Base-by-base conservation (phyloP, 306 rosid genomes). In the Rosa rugosa region DNA sequence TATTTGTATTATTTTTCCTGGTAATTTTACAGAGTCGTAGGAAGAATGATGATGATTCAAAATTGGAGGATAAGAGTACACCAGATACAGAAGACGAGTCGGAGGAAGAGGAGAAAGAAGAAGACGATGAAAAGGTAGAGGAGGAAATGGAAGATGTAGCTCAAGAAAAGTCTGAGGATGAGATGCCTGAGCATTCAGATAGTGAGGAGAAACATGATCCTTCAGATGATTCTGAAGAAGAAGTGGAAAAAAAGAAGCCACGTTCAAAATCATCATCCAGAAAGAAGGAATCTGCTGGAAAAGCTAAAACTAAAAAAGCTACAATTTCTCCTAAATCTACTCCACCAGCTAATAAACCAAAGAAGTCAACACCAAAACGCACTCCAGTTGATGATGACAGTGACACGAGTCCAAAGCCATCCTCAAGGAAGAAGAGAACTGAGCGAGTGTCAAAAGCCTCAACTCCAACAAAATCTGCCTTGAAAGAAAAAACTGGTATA, bases 401-500 rank as follows among this genome's bases (percentile, higher is more conserved):
- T 77, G 94, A 90, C 60, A 81, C 70, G 62, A 89, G 92, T 84
- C 96, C 97, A 27, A 96, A 93, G 87, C 93, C 85, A 77, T 91
- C 89, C 75, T 91, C 96, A 65, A 93, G 97, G 90, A 96, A 88
- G 88, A 95, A 86, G 88, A 90, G 79, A 80, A 87, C 63, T 54
- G 96, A 85, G 68, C 89, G 83, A 75, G 86, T 73, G 46, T 81
- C 83, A 68, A 91, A 91, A 88, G 79, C 73, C 44, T 53, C 86
- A 23, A 65, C 90, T 76, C 86, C 82, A 54, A 42, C 72, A 14
- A 96, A 93, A 83, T 68, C 96, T 76, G 79, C 90, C 47, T 69
- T 83, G 76, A 93, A 86, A 86, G 99, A 91, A 84, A 96, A 89
- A 87, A 46, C 85, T 44, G 98, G 99, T 96, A 86, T 7, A 75